Evolutionary conservation across 768 basidiomycete genomes (phyloP).

Genomic region (Leccinellum albellum): DNA sequence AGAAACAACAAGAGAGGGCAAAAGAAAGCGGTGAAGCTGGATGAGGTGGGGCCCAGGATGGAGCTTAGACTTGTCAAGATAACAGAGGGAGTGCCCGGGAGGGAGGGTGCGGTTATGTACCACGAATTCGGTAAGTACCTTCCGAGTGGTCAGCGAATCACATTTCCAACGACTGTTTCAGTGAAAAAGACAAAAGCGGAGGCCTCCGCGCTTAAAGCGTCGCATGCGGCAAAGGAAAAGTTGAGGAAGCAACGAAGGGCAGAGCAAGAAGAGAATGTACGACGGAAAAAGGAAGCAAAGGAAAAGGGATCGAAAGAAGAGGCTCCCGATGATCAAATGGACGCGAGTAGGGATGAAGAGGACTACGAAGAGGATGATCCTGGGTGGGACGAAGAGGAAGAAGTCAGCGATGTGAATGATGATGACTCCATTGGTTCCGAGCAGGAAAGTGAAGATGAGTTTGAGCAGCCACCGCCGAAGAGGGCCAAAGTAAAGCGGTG

Average conservation of each 20-base stretch:
- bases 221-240: constrained; percentile 75
- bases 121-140: constrained; percentile 81
- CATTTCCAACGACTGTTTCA: constrained; percentile 30
- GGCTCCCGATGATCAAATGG: constrained; percentile 38
- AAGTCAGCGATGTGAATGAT: constrained; percentile 54
- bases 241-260: constrained; percentile 74
- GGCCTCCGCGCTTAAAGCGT: constrained; percentile 57
- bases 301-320: constrained; percentile 30
- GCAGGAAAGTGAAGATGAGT: constrained; percentile 46
- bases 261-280: constrained; percentile 90
- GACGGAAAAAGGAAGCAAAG: constrained; percentile 62
- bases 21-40: constrained; percentile 84
- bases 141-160: background rate
- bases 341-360: constrained; percentile 41
- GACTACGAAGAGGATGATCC: constrained; percentile 35
- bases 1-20: constrained; percentile 91
- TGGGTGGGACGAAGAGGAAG: constrained; percentile 59
- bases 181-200: constrained; percentile 90
- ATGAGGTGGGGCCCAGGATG: constrained; percentile 95
- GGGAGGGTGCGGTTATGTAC: constrained; percentile 89
- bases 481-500: constrained; percentile 52
- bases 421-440: constrained; percentile 40
- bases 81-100: constrained; percentile 89
- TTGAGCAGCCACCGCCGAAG: constrained; percentile 50
- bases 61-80: constrained; percentile 93